A percentile compares a stretch with the other conserved stretches of the same genome.
phyloP scores from a whole-genome alignment of 2,329 filamentous ascomycete genomes.

The Penicillium sp. region DNA sequence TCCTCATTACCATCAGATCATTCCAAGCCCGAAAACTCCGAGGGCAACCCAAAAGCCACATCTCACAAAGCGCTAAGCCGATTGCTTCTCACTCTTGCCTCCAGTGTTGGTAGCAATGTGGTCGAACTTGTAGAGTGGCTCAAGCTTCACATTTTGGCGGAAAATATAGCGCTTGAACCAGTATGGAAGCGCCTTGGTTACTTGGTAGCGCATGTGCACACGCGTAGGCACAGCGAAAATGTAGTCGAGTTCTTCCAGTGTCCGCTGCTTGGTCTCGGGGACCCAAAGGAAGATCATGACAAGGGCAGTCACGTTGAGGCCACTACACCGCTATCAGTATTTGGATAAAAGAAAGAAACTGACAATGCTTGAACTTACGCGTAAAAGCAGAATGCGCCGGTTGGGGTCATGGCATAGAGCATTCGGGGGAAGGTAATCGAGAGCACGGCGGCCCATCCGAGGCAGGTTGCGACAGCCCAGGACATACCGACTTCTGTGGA shows the following conservation, averaged over 20 bases:
- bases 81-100: conserved; percentile 6
- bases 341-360: not conserved
- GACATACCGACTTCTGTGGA: conserved; percentile 51
- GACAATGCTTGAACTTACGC: conserved; percentile 34
- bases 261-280: conserved; percentile 59
- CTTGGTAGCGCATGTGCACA: conserved; percentile 60
- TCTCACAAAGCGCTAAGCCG: not conserved
- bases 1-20: not conserved
- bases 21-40: not conserved
- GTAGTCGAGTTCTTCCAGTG: conserved; percentile 59
- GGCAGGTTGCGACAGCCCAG: conserved; percentile 48
- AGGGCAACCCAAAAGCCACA: not conserved
- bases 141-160: conserved; percentile 49
- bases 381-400: conserved; percentile 64
- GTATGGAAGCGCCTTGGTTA: conserved; percentile 60
- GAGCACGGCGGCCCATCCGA: conserved; percentile 54
- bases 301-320: conserved; percentile 62
- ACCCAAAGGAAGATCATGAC: conserved; percentile 66
- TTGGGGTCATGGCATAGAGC: conserved; percentile 50
- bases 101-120: conserved; percentile 4
- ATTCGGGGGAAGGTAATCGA: conserved; percentile 54
- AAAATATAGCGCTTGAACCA: conserved; percentile 63
- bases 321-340: conserved; percentile 32
- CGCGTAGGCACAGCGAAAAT: conserved; percentile 61
- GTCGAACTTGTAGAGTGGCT: conserved; percentile 57